phyloP scores from a whole-genome alignment of 805 yeast species.

The Candida nitratophila region DNA sequence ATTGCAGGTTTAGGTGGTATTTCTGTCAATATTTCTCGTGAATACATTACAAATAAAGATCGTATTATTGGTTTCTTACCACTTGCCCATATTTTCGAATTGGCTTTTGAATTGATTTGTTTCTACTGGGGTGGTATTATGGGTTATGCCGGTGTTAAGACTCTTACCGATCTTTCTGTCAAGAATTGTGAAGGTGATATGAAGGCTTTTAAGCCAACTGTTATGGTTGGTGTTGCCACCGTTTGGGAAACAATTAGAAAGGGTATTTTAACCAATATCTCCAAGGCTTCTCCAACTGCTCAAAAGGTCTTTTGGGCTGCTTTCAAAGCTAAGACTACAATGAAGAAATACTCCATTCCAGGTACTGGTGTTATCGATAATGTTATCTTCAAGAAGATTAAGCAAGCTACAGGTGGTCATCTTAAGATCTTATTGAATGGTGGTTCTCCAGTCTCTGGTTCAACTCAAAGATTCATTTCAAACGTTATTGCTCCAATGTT shows the following conservation, averaged over 20 bases:
- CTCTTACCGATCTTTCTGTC: slow-evolving; percentile 75
- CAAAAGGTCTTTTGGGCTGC: slow-evolving; percentile 91
- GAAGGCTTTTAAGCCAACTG: slow-evolving; percentile 78
- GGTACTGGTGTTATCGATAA: slow-evolving; percentile 64
- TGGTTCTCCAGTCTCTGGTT: slow-evolving; percentile 81
- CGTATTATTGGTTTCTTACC: slow-evolving; percentile 85
- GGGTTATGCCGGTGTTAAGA: slow-evolving; percentile 92
- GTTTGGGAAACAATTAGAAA: slow-evolving; percentile 96
- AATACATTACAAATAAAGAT: slow-evolving; percentile 48
- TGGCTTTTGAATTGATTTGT: slow-evolving; percentile 71
- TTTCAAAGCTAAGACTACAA: slow-evolving; percentile 60
- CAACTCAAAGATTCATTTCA: slow-evolving; percentile 76
- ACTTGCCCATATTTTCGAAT: slow-evolving; percentile 92
- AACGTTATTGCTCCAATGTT: slow-evolving; percentile 79
- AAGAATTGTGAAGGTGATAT: slow-evolving; percentile 86
- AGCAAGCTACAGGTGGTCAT: slow-evolving; percentile 92
- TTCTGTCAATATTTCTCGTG: slow-evolving; percentile 49
- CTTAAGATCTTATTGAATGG: slow-evolving; percentile 74
- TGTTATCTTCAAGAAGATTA: slow-evolving; percentile 77
- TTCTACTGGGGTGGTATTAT: slow-evolving; percentile 86
- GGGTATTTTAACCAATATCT: slow-evolving; percentile 77
- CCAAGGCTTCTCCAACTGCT: slow-evolving; percentile 51
- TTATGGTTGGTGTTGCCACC: slow-evolving; percentile 98
- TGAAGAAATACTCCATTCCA: slow-evolving; percentile 64
- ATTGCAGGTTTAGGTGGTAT: slow-evolving; percentile 87